Evolutionary conservation across 306 rosid genomes (phyloP).

Genomic region (Canavalia gladiata): DNA sequence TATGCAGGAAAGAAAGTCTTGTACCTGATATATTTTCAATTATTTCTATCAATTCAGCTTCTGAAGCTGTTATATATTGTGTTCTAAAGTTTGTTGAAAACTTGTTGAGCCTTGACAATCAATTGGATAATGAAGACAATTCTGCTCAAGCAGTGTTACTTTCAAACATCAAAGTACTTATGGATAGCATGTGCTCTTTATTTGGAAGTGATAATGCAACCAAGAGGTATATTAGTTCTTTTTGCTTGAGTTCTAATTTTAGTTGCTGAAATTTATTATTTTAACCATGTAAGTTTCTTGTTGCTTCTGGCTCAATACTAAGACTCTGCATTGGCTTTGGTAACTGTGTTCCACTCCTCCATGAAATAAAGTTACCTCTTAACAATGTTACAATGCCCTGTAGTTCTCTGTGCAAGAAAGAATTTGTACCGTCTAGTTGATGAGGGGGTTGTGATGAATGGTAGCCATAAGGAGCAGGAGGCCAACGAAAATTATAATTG

Average conservation of each 20-base stretch:
- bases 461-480: background rate
- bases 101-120: slow-evolving; percentile 75
- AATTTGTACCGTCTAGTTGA: background rate
- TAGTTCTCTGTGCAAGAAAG: slow-evolving; percentile 15
- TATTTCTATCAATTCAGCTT: slow-evolving; percentile 66
- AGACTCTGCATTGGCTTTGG: background rate
- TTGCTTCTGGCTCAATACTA: background rate
- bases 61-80: slow-evolving; percentile 74
- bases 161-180: slow-evolving; percentile 71
- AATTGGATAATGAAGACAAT: slow-evolving; percentile 64
- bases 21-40: slow-evolving; percentile 87
- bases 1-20: slow-evolving; percentile 71
- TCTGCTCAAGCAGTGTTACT: slow-evolving; percentile 59
- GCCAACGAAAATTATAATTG: background rate
- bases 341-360: slow-evolving; percentile 6
- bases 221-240: slow-evolving; percentile 68
- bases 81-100: slow-evolving; percentile 86
- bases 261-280: background rate
- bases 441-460: slow-evolving; percentile 14
- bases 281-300: slow-evolving; percentile 34
- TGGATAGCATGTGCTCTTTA: slow-evolving; percentile 70
- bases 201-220: slow-evolving; percentile 71
- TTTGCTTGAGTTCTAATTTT: slow-evolving; percentile 39
- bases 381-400: background rate
- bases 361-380: slow-evolving; percentile 13